Evolutionary conservation across 148 eudicot species (phyloP).

Genomic region (Agrostemma githago): DNA sequence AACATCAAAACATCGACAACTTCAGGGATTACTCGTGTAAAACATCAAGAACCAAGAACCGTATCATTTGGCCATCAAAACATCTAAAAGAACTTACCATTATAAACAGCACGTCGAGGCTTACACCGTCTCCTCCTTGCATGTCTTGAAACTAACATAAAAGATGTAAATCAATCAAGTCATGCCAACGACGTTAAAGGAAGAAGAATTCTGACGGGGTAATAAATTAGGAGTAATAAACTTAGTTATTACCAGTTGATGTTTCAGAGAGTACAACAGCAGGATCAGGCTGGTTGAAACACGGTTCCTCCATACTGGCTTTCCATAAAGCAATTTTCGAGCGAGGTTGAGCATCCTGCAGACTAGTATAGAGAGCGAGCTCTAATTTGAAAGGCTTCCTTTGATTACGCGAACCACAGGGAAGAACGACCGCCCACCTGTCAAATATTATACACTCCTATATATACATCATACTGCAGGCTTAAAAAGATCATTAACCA

Average conservation of each 20-base stretch:
- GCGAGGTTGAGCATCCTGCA: constrained; percentile 86
- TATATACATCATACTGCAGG: not conserved
- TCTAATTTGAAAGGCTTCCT: constrained; percentile 82
- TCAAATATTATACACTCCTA: not conserved
- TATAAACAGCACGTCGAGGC: constrained; percentile 42
- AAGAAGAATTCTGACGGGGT: constrained; percentile 17
- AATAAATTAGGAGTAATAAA: not conserved
- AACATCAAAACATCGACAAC: constrained; percentile 10
- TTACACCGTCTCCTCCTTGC: constrained; percentile 53
- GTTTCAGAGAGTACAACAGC: constrained; percentile 60
- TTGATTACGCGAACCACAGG: constrained; percentile 74
- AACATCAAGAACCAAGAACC: not conserved
- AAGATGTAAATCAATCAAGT: constrained; percentile 29
- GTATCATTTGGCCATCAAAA: not conserved
- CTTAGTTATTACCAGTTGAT: constrained; percentile 60
- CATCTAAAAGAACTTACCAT: constrained; percentile 38
- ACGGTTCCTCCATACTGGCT: constrained; percentile 82
- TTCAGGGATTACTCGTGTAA: constrained; percentile 14
- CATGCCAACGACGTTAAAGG: constrained; percentile 13
- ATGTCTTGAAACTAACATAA: constrained; percentile 58
- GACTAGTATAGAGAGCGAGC: constrained; percentile 64
- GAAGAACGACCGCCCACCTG: constrained; percentile 89
- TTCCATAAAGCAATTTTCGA: constrained; percentile 70
- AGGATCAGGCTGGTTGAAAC: constrained; percentile 59
- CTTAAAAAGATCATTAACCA: not conserved